These are phyloP conservation scores for Nicotiana rustica DNA, from an alignment of 305 asterid species.

Conservation along the genomic window DNA sequence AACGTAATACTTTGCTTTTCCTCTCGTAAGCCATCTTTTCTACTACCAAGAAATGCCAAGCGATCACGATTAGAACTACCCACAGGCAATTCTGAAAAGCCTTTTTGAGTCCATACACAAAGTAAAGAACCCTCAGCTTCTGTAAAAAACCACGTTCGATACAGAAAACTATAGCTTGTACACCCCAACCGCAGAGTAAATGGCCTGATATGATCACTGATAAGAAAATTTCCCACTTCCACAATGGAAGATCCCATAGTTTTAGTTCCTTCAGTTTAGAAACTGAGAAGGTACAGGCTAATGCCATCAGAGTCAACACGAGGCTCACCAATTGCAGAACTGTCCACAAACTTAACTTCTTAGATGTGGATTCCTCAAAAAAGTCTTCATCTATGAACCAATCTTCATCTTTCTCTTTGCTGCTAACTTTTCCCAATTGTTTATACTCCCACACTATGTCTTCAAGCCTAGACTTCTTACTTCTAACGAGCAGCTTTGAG, in stretches of 20 bases:
- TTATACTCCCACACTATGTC: neutral
- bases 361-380: neutral
- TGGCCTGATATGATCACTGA: neutral
- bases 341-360: neutral
- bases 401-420: neutral
- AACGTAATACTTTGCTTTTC: conserved; percentile 20
- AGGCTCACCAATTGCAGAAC: neutral
- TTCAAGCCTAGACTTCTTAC: neutral
- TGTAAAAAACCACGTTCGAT: conserved; percentile 4
- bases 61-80: neutral
- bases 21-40: conserved; percentile 30
- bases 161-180: neutral
- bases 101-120: conserved; percentile 6
- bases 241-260: conserved; percentile 5
- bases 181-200: neutral
- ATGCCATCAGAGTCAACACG: neutral
- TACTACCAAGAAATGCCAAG: conserved; percentile 23
- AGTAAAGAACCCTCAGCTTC: conserved; percentile 7
- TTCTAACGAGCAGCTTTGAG: neutral
- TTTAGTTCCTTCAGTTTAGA: neutral
- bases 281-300: neutral
- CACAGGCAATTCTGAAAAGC: conserved; percentile 2
- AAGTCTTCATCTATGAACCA: neutral
- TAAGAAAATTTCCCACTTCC: conserved; percentile 2
- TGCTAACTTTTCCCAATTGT: neutral